Evolutionary conservation across 306 rosid genomes (phyloP).

Genomic region (Phaseolus lunatus): DNA sequence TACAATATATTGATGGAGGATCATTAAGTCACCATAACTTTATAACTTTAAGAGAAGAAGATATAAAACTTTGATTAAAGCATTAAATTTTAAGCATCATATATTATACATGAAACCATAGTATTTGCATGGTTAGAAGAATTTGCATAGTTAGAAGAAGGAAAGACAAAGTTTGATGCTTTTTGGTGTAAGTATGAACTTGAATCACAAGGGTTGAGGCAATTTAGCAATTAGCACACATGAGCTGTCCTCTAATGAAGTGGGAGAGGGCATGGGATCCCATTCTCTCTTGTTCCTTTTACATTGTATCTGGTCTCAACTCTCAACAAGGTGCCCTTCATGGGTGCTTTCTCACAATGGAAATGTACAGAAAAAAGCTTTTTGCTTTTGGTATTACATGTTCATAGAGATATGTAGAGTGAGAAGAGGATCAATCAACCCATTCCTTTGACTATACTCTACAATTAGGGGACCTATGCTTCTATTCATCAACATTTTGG

Average conservation of each 20-base stretch:
- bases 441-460: conserved; percentile 46
- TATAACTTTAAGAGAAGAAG: no score
- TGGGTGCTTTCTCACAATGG: conserved; percentile 43
- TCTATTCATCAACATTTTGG: conserved; percentile 40
- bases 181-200: conserved; percentile 33
- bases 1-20: background rate
- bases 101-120: no score
- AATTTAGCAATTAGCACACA: conserved; percentile 53
- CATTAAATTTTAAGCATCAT: no score
- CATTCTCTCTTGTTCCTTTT: conserved; percentile 52
- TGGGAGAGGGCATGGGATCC: conserved; percentile 58
- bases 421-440: conserved; percentile 30
- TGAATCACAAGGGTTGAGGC: conserved; percentile 48
- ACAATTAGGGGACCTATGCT: conserved; percentile 27
- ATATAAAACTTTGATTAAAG: no score
- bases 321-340: conserved; percentile 45
- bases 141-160: conserved; percentile 25
- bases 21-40: no score
- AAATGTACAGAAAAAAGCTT: conserved; percentile 40
- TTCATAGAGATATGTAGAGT: conserved; percentile 3
- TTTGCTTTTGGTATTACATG: conserved; percentile 40
- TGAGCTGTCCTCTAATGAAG: conserved; percentile 51
- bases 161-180: conserved; percentile 46
- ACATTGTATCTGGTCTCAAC: conserved; percentile 68
- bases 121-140: conserved; percentile 19